Conservation (phyloP, 495 filamentous ascomycete genomes). For the Penicilliopsis zonata region DNA sequence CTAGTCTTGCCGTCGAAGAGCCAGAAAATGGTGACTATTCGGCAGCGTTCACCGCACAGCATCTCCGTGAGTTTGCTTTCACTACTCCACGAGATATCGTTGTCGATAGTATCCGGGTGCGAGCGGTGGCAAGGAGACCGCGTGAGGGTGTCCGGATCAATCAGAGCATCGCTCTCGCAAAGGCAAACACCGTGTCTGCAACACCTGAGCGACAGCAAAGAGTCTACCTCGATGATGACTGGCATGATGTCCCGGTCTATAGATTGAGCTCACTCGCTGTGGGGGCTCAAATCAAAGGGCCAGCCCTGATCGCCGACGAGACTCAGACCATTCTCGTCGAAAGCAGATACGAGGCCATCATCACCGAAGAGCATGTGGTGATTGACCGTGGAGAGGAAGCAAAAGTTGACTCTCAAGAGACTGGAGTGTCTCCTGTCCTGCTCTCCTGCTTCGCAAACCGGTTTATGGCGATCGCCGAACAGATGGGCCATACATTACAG, state of each 20-base stretch:
- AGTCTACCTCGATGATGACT: constrained; percentile 40
- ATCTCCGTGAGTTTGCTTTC: constrained; percentile 92
- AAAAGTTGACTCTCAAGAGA: constrained; percentile 28
- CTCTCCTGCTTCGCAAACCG: constrained; percentile 15
- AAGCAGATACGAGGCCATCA: constrained; percentile 47
- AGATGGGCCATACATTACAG: constrained; percentile 32
- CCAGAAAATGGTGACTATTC: constrained; percentile 50
- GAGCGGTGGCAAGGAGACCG: constrained; percentile 60
- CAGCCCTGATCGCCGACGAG: constrained; percentile 79
- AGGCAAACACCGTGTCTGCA: constrained; percentile 17
- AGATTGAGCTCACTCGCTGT: constrained; percentile 61
- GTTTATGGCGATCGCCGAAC: constrained; percentile 32
- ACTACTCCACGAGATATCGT: constrained; percentile 83
- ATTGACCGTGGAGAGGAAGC: constrained; percentile 16
- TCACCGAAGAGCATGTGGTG: constrained; percentile 11
- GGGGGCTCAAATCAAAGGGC: constrained; percentile 64
- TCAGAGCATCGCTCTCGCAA: constrained; percentile 64
- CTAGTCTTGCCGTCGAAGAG: constrained; percentile 71
- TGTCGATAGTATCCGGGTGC: constrained; percentile 80
- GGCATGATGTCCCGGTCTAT: constrained; percentile 69
- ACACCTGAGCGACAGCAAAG: constrained; percentile 18
- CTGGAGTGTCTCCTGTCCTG: constrained; percentile 14
- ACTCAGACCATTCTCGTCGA: constrained; percentile 90
- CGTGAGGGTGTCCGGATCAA: constrained; percentile 63
- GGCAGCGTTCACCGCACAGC: constrained; percentile 76